Conservation (phyloP, 257 asterid genomes). For the Solanum ossicruentum region DNA sequence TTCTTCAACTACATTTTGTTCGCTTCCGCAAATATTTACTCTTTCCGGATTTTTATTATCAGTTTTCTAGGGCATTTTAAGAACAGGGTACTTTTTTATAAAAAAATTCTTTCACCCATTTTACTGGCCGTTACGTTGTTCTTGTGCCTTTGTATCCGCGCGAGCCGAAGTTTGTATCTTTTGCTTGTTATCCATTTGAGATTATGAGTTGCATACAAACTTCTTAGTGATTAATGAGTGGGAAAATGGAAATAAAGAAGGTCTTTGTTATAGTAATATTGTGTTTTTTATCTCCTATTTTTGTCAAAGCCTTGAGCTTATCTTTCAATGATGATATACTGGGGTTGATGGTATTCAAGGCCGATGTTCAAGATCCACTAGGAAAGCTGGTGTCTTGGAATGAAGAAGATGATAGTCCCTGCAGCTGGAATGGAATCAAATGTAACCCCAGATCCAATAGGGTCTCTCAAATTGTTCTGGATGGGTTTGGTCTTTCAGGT, state of each 20-base stretch:
- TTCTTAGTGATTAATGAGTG: neutral
- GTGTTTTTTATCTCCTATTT: slow-evolving; percentile 22
- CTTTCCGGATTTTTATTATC: neutral
- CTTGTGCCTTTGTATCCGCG: neutral
- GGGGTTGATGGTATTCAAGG: slow-evolving; percentile 86
- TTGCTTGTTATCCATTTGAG: neutral
- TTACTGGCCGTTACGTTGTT: neutral
- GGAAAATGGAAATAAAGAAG: slow-evolving; percentile 39
- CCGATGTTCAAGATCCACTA: slow-evolving; percentile 69
- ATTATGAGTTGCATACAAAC: neutral
- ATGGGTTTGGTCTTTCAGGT: slow-evolving; percentile 74
- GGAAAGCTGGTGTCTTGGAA: slow-evolving; percentile 77
- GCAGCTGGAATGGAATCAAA: slow-evolving; percentile 71
- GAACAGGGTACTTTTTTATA: neutral
- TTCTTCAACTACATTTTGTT: neutral
- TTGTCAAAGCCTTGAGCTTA: slow-evolving; percentile 35
- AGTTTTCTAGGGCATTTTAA: neutral
- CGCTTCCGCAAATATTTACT: neutral
- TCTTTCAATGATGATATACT: slow-evolving; percentile 81
- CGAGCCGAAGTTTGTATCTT: neutral
- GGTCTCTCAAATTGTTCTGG: slow-evolving; percentile 78
- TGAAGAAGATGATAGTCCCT: slow-evolving; percentile 83
- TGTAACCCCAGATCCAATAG: slow-evolving; percentile 90
- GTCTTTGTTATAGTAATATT: slow-evolving; percentile 10
- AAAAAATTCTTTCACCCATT: neutral